Conservation (phyloP, 805 yeast species). For the Candida tallmaniae region DNA sequence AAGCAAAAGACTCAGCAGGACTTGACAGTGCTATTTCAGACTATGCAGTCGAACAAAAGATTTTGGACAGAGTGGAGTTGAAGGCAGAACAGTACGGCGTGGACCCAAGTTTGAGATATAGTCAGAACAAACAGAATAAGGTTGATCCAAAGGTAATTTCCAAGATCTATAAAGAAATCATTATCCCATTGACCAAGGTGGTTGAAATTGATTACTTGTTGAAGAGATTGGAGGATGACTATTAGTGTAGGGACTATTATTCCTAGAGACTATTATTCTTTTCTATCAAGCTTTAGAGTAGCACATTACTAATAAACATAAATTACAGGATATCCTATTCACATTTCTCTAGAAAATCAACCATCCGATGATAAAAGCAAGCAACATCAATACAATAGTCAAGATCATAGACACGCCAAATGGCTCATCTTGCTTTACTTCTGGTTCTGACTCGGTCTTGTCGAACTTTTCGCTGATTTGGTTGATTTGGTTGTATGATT, state of each 20-base stretch:
- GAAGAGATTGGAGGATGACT: constrained; percentile 67
- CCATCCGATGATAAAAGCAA: constrained; percentile 68
- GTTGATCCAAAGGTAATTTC: constrained; percentile 82
- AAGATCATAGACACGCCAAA: constrained; percentile 47
- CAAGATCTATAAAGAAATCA: constrained; percentile 75
- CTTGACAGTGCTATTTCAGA: constrained; percentile 83
- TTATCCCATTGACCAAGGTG: constrained; percentile 90
- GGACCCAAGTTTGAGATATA: constrained; percentile 74
- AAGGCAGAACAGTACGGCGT: constrained; percentile 87
- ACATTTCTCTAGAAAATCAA: constrained; percentile 52
- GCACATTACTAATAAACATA: neutral
- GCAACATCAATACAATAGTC: constrained; percentile 43
- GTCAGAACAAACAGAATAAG: constrained; percentile 65
- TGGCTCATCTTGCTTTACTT: constrained; percentile 18
- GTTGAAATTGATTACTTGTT: constrained; percentile 91
- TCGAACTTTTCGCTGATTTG: constrained; percentile 43
- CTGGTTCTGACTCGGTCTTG: constrained; percentile 30
- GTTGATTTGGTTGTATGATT: constrained; percentile 39
- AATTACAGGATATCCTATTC: neutral
- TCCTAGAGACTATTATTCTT: neutral
- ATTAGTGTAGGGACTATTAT: constrained; percentile 1
- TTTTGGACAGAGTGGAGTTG: constrained; percentile 67
- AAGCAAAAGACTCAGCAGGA: constrained; percentile 60
- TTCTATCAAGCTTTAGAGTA: neutral
- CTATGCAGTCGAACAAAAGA: constrained; percentile 77